Evolutionary conservation across 257 asterid species (phyloP).

Genomic region (Solanum gracilifrons): DNA sequence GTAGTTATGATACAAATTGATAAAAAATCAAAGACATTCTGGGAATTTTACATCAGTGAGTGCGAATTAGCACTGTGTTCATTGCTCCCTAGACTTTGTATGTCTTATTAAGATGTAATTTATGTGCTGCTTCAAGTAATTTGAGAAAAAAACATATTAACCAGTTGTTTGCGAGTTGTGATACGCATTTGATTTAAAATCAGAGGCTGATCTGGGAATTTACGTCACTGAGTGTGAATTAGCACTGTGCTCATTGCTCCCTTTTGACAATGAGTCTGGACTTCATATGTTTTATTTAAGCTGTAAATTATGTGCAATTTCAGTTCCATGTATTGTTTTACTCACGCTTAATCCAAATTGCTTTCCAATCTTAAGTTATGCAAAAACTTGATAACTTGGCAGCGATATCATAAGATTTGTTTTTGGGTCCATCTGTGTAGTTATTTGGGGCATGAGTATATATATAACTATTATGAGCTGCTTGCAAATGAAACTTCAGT

Average conservation of each 20-base stretch:
- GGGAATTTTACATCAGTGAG: background rate
- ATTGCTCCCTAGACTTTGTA: background rate
- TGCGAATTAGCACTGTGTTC: background rate
- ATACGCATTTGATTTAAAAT: background rate
- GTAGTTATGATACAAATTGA: background rate
- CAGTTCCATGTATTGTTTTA: background rate
- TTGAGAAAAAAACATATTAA: background rate
- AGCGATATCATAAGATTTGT: background rate
- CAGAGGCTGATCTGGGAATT: background rate
- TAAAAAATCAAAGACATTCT: background rate
- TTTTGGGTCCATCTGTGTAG: background rate
- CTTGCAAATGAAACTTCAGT: background rate
- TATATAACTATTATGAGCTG: background rate
- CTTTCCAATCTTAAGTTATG: background rate
- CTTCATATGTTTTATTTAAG: background rate
- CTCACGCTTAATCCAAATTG: background rate
- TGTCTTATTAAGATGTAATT: background rate
- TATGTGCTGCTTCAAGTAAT: background rate
- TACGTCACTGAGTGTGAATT: background rate
- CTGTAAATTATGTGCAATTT: background rate
- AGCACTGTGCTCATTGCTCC: background rate
- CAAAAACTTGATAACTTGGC: background rate
- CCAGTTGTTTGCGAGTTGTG: background rate
- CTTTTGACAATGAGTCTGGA: background rate
- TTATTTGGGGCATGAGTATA: background rate